Percentiles rank a stretch among this genome's conserved stretches.
These are phyloP conservation scores for Noccaea caerulescens DNA, from an alignment of 345 rosid genomes.

Conservation along the genomic window DNA sequence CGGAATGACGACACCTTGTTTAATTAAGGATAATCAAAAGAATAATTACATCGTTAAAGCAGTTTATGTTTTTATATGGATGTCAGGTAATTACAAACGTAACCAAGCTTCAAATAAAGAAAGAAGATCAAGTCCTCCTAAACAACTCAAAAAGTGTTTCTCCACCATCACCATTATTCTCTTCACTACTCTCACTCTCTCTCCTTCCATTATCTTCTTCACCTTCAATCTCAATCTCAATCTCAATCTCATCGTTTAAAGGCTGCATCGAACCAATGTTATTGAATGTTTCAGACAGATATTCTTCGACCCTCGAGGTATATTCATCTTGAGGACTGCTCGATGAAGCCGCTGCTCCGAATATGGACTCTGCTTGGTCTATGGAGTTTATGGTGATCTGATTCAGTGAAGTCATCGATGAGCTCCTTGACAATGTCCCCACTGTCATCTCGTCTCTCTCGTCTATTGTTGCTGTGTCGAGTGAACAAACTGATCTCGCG, in stretches of 20 bases:
- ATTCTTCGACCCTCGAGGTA: slow-evolving; percentile 63
- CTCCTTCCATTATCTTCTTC: slow-evolving; percentile 48
- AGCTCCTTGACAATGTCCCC: slow-evolving; percentile 70
- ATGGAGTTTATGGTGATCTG: slow-evolving; percentile 58
- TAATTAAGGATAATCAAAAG: not conserved
- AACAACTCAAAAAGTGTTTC: slow-evolving; percentile 70
- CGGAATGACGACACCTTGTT: not conserved
- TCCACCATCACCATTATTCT: slow-evolving; percentile 40
- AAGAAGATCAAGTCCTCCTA: slow-evolving; percentile 46
- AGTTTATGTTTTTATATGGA: not conserved
- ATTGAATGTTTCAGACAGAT: slow-evolving; percentile 54
- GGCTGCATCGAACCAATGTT: slow-evolving; percentile 48
- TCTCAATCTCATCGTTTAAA: slow-evolving; percentile 43
- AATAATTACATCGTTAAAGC: not conserved
- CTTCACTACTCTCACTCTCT: slow-evolving; percentile 30
- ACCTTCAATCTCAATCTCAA: slow-evolving; percentile 45
- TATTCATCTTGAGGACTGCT: slow-evolving; percentile 46
- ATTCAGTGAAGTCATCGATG: slow-evolving; percentile 71
- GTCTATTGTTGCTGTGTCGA: slow-evolving; percentile 65
- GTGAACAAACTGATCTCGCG: slow-evolving; percentile 80
- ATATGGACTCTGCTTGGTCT: slow-evolving; percentile 58
- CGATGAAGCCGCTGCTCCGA: slow-evolving; percentile 43
- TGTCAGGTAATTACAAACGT: slow-evolving; percentile 33
- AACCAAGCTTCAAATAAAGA: slow-evolving; percentile 11
- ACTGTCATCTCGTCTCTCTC: slow-evolving; percentile 81